Evolutionary conservation across 371 early-diverging fungal species (phyloP).

Genomic region (Mortierella sp.): DNA sequence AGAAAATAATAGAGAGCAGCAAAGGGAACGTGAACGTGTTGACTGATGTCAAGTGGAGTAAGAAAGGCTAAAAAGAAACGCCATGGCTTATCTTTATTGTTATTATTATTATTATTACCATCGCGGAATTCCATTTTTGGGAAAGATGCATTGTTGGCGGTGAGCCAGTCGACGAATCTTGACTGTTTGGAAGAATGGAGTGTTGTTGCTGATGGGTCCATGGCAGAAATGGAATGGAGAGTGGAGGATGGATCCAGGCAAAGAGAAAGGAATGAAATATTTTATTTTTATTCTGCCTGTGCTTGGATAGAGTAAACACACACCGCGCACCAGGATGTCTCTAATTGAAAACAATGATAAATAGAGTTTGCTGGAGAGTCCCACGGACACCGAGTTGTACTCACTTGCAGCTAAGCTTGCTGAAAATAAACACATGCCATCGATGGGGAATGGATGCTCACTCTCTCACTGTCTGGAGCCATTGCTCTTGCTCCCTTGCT

Average conservation of each 20-base stretch:
- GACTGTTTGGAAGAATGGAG: slow-evolving; percentile 24
- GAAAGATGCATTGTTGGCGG: slow-evolving; percentile 59
- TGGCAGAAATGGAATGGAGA: not conserved
- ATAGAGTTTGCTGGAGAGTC: not conserved
- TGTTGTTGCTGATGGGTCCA: slow-evolving; percentile 17
- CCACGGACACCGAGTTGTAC: not conserved
- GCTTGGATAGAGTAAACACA: too few relatives aligned
- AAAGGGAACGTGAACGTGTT: not conserved
- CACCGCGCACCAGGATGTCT: too few relatives aligned
- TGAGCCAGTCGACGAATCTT: slow-evolving; percentile 59
- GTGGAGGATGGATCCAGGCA: not conserved
- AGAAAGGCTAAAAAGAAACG: not conserved
- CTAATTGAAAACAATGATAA: not conserved
- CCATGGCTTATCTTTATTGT: not conserved
- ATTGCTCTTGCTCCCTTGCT: not conserved
- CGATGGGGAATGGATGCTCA: not conserved
- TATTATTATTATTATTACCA: slow-evolving; percentile 38
- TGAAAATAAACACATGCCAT: too few relatives aligned
- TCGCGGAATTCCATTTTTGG: slow-evolving; percentile 60
- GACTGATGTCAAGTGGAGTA: not conserved
- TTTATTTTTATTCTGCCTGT: not conserved
- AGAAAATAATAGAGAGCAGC: not conserved
- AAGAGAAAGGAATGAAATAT: not conserved
- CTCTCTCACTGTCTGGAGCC: not conserved
- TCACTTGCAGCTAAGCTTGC: too few relatives aligned